Percentiles rank a stretch among this genome's conserved stretches.
Conservation (phyloP, 768 basidiomycete genomes). For the Termitomyces sp. region DNA sequence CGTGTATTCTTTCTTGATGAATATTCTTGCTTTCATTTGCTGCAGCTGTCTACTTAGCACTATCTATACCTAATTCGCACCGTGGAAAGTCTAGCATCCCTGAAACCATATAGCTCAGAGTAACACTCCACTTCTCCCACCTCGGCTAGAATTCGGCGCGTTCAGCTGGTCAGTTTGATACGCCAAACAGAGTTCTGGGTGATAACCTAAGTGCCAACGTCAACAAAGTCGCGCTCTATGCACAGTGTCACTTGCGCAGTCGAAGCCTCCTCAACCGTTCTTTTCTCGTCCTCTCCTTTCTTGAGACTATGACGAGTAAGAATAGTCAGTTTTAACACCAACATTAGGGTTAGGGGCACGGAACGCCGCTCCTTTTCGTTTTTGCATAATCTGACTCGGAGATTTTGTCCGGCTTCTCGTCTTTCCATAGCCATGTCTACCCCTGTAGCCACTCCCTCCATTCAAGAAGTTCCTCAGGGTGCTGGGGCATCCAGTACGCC, state of each 20-base stretch:
- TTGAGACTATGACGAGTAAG: not conserved
- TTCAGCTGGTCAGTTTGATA: not conserved
- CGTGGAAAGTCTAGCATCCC: slow-evolving; percentile 2
- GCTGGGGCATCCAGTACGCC: slow-evolving; percentile 35
- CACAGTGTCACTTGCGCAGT: not conserved
- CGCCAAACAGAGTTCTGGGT: not conserved
- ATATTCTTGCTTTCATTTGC: slow-evolving; percentile 8
- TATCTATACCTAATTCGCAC: slow-evolving; percentile 9
- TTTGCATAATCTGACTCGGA: slow-evolving; percentile 1
- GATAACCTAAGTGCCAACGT: not conserved
- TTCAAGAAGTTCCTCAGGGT: slow-evolving; percentile 32
- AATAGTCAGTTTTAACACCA: slow-evolving; percentile 5
- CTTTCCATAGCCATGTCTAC: slow-evolving; percentile 20
- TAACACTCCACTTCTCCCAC: not conserved
- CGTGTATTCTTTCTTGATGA: not conserved
- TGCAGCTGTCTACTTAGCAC: not conserved
- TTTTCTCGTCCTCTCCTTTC: not conserved
- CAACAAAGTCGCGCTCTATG: not conserved
- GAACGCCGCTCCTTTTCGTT: slow-evolving; percentile 10
- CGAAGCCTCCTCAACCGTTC: not conserved
- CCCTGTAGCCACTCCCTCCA: slow-evolving; percentile 20
- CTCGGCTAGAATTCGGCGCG: not conserved
- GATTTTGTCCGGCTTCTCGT: slow-evolving; percentile 5
- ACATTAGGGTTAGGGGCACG: slow-evolving; percentile 25
- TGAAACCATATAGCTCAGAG: not conserved